These are phyloP conservation scores for Syzygium aqueum DNA, from an alignment of 345 rosid genomes.

Conservation along the genomic window DNA sequence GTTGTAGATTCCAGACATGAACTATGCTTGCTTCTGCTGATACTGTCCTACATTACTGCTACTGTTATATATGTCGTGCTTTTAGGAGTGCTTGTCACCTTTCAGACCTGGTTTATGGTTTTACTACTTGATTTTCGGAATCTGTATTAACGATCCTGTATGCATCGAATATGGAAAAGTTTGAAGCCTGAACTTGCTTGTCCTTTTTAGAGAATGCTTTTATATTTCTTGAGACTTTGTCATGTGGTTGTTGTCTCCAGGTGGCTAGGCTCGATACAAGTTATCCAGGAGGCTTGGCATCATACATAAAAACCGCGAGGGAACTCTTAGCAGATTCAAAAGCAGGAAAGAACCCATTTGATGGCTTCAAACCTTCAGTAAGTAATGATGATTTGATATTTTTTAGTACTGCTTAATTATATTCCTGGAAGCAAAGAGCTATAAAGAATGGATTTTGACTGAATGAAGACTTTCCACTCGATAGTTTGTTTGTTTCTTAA, in stretches of 20 bases:
- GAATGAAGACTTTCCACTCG: neutral
- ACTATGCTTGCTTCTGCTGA: neutral
- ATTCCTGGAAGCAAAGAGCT: neutral
- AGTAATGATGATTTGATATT: slow-evolving; percentile 4
- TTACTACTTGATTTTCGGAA: neutral
- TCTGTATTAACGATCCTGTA: neutral
- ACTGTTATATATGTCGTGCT: neutral
- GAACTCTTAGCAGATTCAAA: slow-evolving; percentile 85
- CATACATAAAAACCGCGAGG: slow-evolving; percentile 62
- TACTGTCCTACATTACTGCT: neutral
- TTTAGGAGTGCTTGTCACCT: neutral
- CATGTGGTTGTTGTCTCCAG: slow-evolving; percentile 18
- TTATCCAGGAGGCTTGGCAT: slow-evolving; percentile 84
- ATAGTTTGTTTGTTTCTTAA: neutral
- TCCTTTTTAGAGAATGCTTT: neutral
- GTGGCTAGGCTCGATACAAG: slow-evolving; percentile 62
- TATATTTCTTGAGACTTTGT: neutral
- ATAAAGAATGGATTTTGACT: neutral
- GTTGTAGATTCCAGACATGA: neutral
- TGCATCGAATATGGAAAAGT: neutral
- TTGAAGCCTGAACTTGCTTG: neutral
- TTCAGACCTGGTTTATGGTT: neutral
- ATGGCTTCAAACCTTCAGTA: slow-evolving; percentile 94
- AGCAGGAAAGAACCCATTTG: slow-evolving; percentile 88
- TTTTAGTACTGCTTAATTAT: neutral